Evolutionary conservation across 805 yeast genomes (phyloP).

Genomic region (Diddensiella caesifluorescens): DNA sequence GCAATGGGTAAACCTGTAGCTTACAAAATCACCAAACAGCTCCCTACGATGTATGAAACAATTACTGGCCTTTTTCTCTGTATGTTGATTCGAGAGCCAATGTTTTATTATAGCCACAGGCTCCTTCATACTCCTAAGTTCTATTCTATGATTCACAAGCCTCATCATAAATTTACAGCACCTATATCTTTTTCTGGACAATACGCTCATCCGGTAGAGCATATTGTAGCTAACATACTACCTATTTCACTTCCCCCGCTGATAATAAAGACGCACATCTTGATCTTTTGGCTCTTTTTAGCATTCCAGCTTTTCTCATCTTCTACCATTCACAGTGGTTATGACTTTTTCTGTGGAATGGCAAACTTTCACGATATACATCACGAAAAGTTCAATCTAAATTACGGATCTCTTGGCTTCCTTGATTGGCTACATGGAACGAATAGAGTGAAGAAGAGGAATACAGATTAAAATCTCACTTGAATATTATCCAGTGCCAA

Average conservation of each 20-base stretch:
- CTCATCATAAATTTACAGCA: constrained; percentile 20
- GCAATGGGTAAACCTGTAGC: not conserved
- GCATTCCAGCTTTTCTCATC: constrained; percentile 17
- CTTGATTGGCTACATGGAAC: constrained; percentile 21
- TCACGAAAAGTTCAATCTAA: constrained; percentile 20
- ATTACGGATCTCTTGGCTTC: constrained; percentile 19
- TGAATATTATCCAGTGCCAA: no score
- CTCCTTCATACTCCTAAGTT: constrained; percentile 9
- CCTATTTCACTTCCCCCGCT: constrained; percentile 17
- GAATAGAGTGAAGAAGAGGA: constrained; percentile 2
- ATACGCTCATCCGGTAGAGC: constrained; percentile 16
- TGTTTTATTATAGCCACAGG: constrained; percentile 18
- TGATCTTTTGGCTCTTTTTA: constrained; percentile 16
- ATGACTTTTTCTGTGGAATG: constrained; percentile 15
- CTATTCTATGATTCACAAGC: constrained; percentile 16
- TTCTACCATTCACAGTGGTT: constrained; percentile 19
- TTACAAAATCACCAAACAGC: not conserved
- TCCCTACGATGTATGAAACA: not conserved
- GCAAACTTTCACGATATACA: constrained; percentile 20
- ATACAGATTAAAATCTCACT: not conserved
- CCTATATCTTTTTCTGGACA: constrained; percentile 19
- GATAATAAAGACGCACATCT: constrained; percentile 14
- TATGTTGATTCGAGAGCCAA: constrained; percentile 14
- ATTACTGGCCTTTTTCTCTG: constrained; percentile 5
- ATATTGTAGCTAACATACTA: constrained; percentile 14